A percentile compares a stretch with the other conserved stretches of the same genome.
Conservation (phyloP, 1,284 basidiomycete species). For the Ustilago shanxiensis region DNA sequence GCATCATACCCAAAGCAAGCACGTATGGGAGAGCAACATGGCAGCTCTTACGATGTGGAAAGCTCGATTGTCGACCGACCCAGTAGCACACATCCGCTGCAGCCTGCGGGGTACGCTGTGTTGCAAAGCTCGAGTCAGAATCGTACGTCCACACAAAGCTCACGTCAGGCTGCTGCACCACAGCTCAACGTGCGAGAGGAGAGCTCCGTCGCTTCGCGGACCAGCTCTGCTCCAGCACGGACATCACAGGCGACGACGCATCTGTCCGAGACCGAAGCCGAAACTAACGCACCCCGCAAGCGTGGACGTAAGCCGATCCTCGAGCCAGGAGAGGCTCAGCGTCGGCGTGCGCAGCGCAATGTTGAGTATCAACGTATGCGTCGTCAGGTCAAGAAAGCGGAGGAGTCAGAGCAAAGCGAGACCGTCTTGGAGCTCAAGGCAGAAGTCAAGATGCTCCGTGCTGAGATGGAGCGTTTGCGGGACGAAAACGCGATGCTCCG, state of each 20-base stretch:
- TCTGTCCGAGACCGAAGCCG: constrained; percentile 8
- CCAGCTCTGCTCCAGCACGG: constrained; percentile 1
- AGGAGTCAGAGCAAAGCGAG: constrained; percentile 46
- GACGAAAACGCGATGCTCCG: constrained; percentile 61
- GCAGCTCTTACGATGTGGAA: background rate
- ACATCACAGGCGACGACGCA: background rate
- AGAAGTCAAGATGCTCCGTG: constrained; percentile 57
- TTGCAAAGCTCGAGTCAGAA: no score
- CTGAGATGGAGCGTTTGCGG: constrained; percentile 57
- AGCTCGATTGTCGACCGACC: background rate
- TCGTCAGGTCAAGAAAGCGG: constrained; percentile 42
- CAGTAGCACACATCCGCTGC: background rate
- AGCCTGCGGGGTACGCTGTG: background rate
- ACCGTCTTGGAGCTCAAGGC: constrained; percentile 53
- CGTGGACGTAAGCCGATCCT: constrained; percentile 38
- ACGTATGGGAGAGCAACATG: background rate
- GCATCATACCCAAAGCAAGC: background rate
- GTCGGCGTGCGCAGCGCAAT: constrained; percentile 43
- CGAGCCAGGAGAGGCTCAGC: constrained; percentile 36
- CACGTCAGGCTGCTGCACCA: background rate
- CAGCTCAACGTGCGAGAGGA: background rate
- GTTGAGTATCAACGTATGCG: constrained; percentile 51
- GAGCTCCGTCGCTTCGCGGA: background rate
- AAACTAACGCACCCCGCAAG: constrained; percentile 27
- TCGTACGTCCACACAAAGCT: background rate